Evolutionary conservation across 495 filamentous ascomycete species (phyloP), one percentile per base, ranked within the genome.

Genomic region (Hypomontagnella monticulosa): DNA sequence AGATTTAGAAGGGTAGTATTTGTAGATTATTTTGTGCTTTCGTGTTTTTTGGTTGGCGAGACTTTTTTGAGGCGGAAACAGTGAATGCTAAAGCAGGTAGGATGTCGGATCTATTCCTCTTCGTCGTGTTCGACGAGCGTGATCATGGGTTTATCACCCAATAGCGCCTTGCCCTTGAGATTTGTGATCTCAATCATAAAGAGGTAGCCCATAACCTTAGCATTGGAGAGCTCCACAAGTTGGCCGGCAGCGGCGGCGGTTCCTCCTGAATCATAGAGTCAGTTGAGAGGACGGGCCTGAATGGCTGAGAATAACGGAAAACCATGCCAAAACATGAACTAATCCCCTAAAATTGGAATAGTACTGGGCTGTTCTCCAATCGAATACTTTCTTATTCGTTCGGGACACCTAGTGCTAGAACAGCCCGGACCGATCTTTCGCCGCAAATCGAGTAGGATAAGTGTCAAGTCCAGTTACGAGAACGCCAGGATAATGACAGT

Each of bases 181-280:
- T 96, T 94, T 69, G 93, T 91, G 59, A 99, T 89, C 78, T 99
- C 96, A 72, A 99, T 88, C 69, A 99, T 88, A 82, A 99, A 98
- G 59, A 97, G 79, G 76, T 93, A 98, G 61, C 91, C 93, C 36
- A 97, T 80, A 32, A 97, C 79, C 36, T 84, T 82, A n/a, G 92
- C 95, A 50, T 92, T 91, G 59, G 95, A 85, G 76, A 93, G 85
- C 79, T 88, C 83, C 67, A 98, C 91, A 58, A 99, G 86, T 52
- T 89, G 79, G 30, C 92, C 95, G 2, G 92, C 93, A 49, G 95
- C 95, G 55, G 86, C 87, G 41, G 95, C 95, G 66, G 92, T 97
- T 67, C 95, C 95, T 78, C 93, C 93, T 97, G 68, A 57, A 60
- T 44, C 58, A 48, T 46, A 10, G 44, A 62, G 60, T 68, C 51